These are phyloP conservation scores for Aspergillus steynii DNA, from an alignment of 495 filamentous ascomycete genomes.

Conservation along the genomic window DNA sequence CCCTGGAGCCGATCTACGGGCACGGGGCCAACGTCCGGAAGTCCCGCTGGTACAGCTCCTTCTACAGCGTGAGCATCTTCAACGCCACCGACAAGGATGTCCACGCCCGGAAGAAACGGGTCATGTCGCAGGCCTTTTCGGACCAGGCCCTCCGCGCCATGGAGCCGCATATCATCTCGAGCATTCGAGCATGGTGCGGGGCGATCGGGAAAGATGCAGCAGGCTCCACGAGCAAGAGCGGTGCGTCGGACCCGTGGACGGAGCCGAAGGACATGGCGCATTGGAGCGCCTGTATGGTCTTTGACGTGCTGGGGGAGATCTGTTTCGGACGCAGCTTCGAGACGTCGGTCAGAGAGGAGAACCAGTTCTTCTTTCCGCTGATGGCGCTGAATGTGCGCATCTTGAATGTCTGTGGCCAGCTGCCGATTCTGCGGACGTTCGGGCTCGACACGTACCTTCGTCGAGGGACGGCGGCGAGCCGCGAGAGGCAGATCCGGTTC, in stretches of 20 bases:
- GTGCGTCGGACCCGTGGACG: slow-evolving; percentile 14
- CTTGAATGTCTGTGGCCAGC: slow-evolving; percentile 2
- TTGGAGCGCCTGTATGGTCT: slow-evolving; percentile 19
- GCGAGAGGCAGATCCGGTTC: too few relatives aligned
- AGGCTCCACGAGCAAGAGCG: background rate
- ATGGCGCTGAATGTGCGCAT: slow-evolving; percentile 3
- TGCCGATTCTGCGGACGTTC: background rate
- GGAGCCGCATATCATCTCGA: slow-evolving; percentile 16
- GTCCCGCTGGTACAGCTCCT: slow-evolving; percentile 32
- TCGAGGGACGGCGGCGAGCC: too few relatives aligned
- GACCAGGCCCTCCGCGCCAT: slow-evolving; percentile 32
- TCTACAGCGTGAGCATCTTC: slow-evolving; percentile 40
- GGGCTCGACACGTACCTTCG: slow-evolving; percentile 22
- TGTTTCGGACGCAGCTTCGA: slow-evolving; percentile 11
- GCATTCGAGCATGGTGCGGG: background rate
- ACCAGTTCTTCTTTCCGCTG: background rate
- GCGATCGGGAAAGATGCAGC: background rate
- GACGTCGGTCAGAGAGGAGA: slow-evolving; percentile 1
- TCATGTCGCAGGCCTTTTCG: slow-evolving; percentile 38
- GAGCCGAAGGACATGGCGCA: slow-evolving; percentile 32
- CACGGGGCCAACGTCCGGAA: slow-evolving; percentile 34
- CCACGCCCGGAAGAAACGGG: slow-evolving; percentile 37
- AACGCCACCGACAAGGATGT: slow-evolving; percentile 36
- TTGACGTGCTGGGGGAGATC: slow-evolving; percentile 14
- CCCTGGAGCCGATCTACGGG: slow-evolving; percentile 29